These are phyloP conservation scores for Hyaloscypha bicolor DNA, from an alignment of 495 filamentous ascomycete species.

Conservation along the genomic window DNA sequence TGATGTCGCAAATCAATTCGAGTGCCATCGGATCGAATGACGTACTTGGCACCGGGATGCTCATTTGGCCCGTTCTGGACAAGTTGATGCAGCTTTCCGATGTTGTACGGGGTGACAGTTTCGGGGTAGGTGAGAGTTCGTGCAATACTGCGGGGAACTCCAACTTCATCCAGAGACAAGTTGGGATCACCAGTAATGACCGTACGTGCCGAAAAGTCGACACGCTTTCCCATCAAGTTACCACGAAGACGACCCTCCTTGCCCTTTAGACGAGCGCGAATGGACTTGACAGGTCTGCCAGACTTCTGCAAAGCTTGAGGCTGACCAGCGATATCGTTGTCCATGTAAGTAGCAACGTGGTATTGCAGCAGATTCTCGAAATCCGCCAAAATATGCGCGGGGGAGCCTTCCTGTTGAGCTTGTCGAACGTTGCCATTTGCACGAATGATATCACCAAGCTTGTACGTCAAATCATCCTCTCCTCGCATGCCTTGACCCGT, in stretches of 20 bases:
- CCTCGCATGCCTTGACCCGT: slow-evolving; percentile 83
- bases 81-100: slow-evolving; percentile 81
- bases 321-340: slow-evolving; percentile 96
- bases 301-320: slow-evolving; percentile 96
- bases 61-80: slow-evolving; percentile 92
- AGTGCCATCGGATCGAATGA: slow-evolving; percentile 88
- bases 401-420: slow-evolving; percentile 85
- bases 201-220: slow-evolving; percentile 98
- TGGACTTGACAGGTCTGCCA: slow-evolving; percentile 92
- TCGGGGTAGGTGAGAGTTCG: slow-evolving; percentile 92
- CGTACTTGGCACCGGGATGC: slow-evolving; percentile 93
- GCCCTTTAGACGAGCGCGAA: slow-evolving; percentile 94
- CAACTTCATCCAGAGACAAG: slow-evolving; percentile 92
- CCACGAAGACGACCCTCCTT: slow-evolving; percentile 97
- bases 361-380: slow-evolving; percentile 94
- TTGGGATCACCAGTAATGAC: slow-evolving; percentile 99
- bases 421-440: slow-evolving; percentile 93
- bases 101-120: slow-evolving; percentile 97
- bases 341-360: slow-evolving; percentile 98
- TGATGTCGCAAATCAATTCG: slow-evolving; percentile 93
- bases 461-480: slow-evolving; percentile 98
- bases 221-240: slow-evolving; percentile 99
- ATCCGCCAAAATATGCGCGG: slow-evolving; percentile 83
- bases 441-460: slow-evolving; percentile 96
- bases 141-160: slow-evolving; percentile 88